Evolutionary conservation across 1,284 basidiomycete genomes (phyloP), one percentile per base, ranked within the genome.

Genomic region (Wallemia ichthyophaga): DNA sequence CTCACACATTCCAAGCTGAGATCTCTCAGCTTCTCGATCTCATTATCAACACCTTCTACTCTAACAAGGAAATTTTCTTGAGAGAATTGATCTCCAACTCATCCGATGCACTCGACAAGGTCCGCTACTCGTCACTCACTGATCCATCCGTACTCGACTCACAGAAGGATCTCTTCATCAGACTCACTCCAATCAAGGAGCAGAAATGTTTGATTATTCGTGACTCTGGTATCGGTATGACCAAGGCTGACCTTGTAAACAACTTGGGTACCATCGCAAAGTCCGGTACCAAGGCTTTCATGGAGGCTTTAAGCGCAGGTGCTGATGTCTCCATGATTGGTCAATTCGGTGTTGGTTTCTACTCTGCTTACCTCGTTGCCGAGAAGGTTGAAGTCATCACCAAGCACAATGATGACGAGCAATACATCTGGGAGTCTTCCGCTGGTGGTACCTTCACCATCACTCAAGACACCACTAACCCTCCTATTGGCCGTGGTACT

Each of bases 181-280:
- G 58, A 21, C 60, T 58, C 37, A 56, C 19, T 2, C 31, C 55
- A 19, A 19, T 28, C 79, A 89, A 89, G 77, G 89, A 94, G 75
- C 84, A 85, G 77, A 94, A 92, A 71, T 72, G 82, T 62, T 80
- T 99, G 62, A 76, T 78, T 70, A 82, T 98, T 72, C 85, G 88
- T 63, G 92, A 98, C 72, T 85, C 88, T 62, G 94, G 94, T 82
- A 77, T 98, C 65, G 92, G 94, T 72, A 94, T 94, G 88, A 95
- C 88, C 76, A 95, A 95, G 78, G 87, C 88, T 62, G 86, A 91
- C 73, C 77, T 91, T 68, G 88, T 94, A 72, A 95, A 94, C 81
- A 98, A 98, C 80, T 79, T 99, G 64, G 94, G 92, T 77, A 99
- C 94, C 61, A 98, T 99, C 70, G 92, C 92, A 74, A 98, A 92